Evolutionary conservation across 2,329 filamentous ascomycete species (phyloP).

Genomic region (Beauveria asiatica): DNA sequence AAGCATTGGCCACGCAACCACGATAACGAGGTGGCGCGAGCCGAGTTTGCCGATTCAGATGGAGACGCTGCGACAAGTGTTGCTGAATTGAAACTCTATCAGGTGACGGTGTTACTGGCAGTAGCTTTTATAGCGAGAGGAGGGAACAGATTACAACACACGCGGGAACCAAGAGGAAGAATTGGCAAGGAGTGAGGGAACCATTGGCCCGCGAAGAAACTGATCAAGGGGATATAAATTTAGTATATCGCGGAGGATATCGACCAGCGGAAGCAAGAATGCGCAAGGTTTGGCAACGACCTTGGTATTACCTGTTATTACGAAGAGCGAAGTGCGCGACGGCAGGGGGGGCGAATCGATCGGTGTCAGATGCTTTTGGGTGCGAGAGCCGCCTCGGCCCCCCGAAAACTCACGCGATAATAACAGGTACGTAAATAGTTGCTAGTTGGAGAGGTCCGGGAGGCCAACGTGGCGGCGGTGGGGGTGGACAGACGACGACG

Average conservation of each 20-base stretch:
- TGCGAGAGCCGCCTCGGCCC: background rate
- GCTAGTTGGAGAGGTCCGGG: no score
- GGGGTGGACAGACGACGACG: background rate
- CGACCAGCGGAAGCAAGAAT: no score
- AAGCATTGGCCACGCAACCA: constrained; percentile 3
- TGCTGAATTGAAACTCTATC: background rate
- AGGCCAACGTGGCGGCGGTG: background rate
- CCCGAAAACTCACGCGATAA: background rate
- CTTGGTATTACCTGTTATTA: background rate
- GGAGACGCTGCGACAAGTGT: background rate
- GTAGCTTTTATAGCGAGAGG: background rate
- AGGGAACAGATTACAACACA: no score
- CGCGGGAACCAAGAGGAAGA: background rate
- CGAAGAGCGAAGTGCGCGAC: background rate
- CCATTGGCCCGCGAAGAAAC: no score
- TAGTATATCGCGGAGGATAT: background rate
- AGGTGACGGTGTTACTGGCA: background rate
- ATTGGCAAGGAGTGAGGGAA: background rate
- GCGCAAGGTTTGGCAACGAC: no score
- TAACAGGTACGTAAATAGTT: background rate
- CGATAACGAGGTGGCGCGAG: background rate
- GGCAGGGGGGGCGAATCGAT: background rate
- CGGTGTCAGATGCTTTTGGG: background rate
- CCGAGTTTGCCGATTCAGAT: constrained; percentile 3
- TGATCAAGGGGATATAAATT: background rate